Conservation (phyloP, 495 filamentous ascomycete genomes). For the Aspergillus ostianus region DNA sequence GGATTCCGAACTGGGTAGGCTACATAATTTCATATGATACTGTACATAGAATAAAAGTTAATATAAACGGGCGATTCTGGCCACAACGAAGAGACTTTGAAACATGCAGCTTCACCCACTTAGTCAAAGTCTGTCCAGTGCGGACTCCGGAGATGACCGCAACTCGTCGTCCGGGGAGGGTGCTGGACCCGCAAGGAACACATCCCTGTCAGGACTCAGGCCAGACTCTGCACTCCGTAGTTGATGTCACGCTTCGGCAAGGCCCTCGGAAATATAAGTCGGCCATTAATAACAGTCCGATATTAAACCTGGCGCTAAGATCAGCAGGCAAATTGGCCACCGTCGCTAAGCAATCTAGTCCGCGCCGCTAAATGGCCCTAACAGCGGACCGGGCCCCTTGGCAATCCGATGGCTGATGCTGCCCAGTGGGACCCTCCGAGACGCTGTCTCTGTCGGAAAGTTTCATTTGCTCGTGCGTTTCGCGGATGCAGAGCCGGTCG, state of each 20-base stretch:
- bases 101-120: background rate
- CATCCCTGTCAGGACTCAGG: background rate
- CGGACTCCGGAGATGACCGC: background rate
- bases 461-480: background rate
- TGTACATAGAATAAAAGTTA: background rate
- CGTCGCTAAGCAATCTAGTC: background rate
- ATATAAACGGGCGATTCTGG: background rate
- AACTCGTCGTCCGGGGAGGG: background rate
- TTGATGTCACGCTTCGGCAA: background rate
- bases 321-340: background rate
- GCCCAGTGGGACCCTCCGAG: background rate
- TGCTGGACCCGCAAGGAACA: background rate
- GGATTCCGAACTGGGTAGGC: background rate
- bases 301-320: conserved; percentile 1
- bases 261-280: background rate
- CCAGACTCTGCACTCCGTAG: background rate
- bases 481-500: background rate
- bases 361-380: background rate
- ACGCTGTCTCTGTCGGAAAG: background rate
- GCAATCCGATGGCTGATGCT: background rate
- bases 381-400: background rate
- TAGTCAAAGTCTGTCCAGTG: background rate
- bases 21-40: background rate
- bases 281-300: background rate
- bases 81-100: background rate